Conservation (phyloP, 2,329 filamentous ascomycete genomes). For the Emmonsiellopsis sp. region DNA sequence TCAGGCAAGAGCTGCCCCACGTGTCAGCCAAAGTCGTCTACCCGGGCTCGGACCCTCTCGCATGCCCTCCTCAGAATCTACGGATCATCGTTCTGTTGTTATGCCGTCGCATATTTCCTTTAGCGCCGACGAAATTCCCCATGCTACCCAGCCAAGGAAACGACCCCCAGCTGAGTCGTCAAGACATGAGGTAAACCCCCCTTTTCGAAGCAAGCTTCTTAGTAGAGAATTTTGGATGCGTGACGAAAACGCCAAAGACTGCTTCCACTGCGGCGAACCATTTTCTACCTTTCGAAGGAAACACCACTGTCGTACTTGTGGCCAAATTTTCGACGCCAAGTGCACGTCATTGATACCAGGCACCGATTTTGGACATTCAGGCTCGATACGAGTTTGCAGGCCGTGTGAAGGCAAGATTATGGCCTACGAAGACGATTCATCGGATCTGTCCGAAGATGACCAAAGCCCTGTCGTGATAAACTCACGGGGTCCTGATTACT, state of each 20-base stretch:
- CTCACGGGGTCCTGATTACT: constrained; percentile 53
- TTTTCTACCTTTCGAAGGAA: constrained; percentile 94
- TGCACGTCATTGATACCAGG: constrained; percentile 90
- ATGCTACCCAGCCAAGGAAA: constrained; percentile 10
- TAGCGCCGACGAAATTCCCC: constrained; percentile 9
- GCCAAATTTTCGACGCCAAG: constrained; percentile 97
- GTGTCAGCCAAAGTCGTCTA: constrained; percentile 37
- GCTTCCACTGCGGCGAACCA: constrained; percentile 80
- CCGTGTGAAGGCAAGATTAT: constrained; percentile 88
- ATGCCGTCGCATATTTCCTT: constrained; percentile 23
- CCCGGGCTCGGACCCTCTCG: constrained; percentile 36
- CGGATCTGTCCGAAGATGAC: constrained; percentile 73
- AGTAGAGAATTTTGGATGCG: constrained; percentile 99
- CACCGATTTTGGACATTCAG: constrained; percentile 74
- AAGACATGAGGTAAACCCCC: constrained; percentile 36
- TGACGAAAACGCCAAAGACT: constrained; percentile 95
- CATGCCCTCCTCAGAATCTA: constrained; percentile 33
- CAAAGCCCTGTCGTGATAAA: constrained; percentile 54
- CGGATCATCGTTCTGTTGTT: constrained; percentile 35
- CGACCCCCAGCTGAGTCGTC: constrained; percentile 12
- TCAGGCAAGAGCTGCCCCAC: constrained; percentile 26
- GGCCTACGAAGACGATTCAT: constrained; percentile 81
- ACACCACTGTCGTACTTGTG: constrained; percentile 88
- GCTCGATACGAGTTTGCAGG: constrained; percentile 81
- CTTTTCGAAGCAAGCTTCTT: constrained; percentile 76